Evolutionary conservation across 306 rosid species (phyloP).

Genomic region (Pueraria montana): DNA sequence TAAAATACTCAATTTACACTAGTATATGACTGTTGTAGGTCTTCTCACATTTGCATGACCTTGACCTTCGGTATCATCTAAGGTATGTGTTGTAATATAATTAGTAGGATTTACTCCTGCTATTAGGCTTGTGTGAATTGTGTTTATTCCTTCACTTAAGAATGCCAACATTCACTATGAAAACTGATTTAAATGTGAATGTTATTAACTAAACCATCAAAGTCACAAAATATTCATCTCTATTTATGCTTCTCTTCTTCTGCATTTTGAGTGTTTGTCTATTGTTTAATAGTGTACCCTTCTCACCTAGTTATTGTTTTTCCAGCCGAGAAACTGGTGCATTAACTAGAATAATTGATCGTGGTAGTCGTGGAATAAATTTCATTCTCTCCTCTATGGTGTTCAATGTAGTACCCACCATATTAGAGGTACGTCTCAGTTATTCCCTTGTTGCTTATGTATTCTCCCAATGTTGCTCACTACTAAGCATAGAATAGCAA

Average conservation of each 20-base stretch:
- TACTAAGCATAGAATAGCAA: background rate
- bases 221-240: slow-evolving; percentile 10
- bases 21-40: slow-evolving; percentile 67
- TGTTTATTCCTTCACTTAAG: slow-evolving; percentile 32
- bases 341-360: slow-evolving; percentile 94
- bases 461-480: slow-evolving; percentile 25
- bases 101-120: background rate
- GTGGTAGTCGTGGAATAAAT: slow-evolving; percentile 98
- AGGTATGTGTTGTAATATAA: slow-evolving; percentile 59
- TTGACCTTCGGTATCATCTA: slow-evolving; percentile 95
- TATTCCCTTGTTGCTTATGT: slow-evolving; percentile 38
- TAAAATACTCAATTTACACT: slow-evolving; percentile 40
- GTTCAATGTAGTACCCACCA: slow-evolving; percentile 93
- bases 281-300: slow-evolving; percentile 27
- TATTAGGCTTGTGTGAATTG: background rate
- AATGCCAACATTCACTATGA: background rate
- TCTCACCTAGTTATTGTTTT: slow-evolving; percentile 46
- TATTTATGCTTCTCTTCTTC: background rate
- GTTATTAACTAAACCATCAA: slow-evolving; percentile 2
- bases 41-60: slow-evolving; percentile 94
- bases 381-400: slow-evolving; percentile 97
- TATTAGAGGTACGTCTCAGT: slow-evolving; percentile 82
- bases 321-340: slow-evolving; percentile 98
- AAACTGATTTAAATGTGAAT: slow-evolving; percentile 3
- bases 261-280: slow-evolving; percentile 22